phyloP scores from a whole-genome alignment of 495 filamentous ascomycete species.

The Neurospora sp. region DNA sequence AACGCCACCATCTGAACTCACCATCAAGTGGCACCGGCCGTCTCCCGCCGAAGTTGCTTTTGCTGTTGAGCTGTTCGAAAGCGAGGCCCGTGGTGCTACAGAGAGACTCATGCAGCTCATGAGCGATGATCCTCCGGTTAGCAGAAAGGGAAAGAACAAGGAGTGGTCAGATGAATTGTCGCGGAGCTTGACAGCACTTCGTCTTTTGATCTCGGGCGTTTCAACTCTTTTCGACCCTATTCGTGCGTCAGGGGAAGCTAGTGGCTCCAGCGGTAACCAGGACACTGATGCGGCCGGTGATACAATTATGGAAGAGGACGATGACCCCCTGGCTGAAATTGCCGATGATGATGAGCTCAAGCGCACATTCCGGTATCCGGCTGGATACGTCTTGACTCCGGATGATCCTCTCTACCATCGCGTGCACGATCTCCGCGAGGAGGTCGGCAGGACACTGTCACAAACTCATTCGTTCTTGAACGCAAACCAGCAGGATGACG shows the following conservation, averaged over 20 bases:
- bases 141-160: slow-evolving; percentile 88
- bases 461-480: slow-evolving; percentile 74
- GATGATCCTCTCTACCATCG: slow-evolving; percentile 51
- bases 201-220: slow-evolving; percentile 78
- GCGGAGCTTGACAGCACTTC: slow-evolving; percentile 72
- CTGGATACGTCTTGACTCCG: slow-evolving; percentile 69
- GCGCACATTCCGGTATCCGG: slow-evolving; percentile 72
- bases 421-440: slow-evolving; percentile 71
- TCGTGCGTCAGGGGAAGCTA: slow-evolving; percentile 44
- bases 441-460: slow-evolving; percentile 70
- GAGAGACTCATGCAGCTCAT: slow-evolving; percentile 61
- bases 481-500: slow-evolving; percentile 85
- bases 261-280: slow-evolving; percentile 25
- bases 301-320: slow-evolving; percentile 43
- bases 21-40: slow-evolving; percentile 85
- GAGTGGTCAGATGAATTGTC: slow-evolving; percentile 98
- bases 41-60: slow-evolving; percentile 70
- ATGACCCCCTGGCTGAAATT: slow-evolving; percentile 54
- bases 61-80: slow-evolving; percentile 77
- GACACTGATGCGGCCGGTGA: slow-evolving; percentile 34
- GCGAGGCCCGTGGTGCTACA: slow-evolving; percentile 51
- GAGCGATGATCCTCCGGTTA: slow-evolving; percentile 70
- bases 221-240: slow-evolving; percentile 79
- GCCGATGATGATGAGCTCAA: slow-evolving; percentile 75
- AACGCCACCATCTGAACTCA: slow-evolving; percentile 59